Evolutionary conservation across 371 early-diverging fungal genomes (phyloP), one percentile per base, ranked within the genome.

Genomic region (Mucor racemosus): DNA sequence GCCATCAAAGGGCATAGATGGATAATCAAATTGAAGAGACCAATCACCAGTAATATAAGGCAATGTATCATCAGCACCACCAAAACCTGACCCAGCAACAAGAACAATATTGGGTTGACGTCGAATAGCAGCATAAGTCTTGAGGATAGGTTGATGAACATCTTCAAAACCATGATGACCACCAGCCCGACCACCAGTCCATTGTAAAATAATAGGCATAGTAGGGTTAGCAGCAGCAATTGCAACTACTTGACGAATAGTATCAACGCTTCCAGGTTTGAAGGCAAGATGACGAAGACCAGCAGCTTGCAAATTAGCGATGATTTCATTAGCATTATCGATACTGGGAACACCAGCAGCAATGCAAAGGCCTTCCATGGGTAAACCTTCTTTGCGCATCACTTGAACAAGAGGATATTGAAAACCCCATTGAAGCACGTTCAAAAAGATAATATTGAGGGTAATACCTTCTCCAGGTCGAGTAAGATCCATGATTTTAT

Each of bases 131-230:
- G 92, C 92, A 69, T 97, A 97, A 3, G 96, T 95, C 84, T 95
- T 94, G n/a, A 97, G 78, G 69, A 97, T 93, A 56, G 97, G 97
- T 71, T 90, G 90, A 74, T 97, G 96, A 80, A 95, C 91, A 76
- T 97, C 98, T 81, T 97, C 98, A 66, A 92, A 97, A 63, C 92
- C 91, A 89, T 97, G 98, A 78, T 97, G 98, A 38, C 98, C 98
- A 75, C 98, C 98, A 48, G 92, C 96, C 76, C 98, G 92, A 50
- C 97, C 98, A 79, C 98, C 97, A 53, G 98, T 97, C 98, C 98
- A 97, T 74, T 97, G 95, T 73, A 97, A 84, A 38, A 96, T 87
- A 57, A 97, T 85, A 33, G 97, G 93, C 90, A 96, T 93, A 46
- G 90, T 90, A 26, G 95, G 95, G 76, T 95, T 92, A 56, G 88